These are phyloP conservation scores for Yamadazyma jaroonii DNA, from an alignment of 1,139 yeast genomes.

Conservation along the genomic window DNA sequence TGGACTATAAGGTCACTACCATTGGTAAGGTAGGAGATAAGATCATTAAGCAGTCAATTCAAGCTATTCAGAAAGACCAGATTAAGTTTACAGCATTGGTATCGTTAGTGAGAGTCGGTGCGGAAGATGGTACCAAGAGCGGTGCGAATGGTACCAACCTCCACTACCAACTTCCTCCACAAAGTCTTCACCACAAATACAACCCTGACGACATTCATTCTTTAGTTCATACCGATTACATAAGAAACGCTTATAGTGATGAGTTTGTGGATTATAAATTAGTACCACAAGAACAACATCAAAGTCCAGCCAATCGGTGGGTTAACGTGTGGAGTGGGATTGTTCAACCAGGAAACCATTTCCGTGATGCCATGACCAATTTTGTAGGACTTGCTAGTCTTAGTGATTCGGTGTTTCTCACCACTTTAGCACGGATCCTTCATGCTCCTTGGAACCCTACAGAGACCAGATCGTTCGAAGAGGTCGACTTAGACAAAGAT, in stretches of 20 bases:
- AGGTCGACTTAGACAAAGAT: conserved; percentile 32
- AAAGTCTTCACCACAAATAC: conserved; percentile 22
- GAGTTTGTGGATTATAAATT: conserved; percentile 33
- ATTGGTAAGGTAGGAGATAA: conserved; percentile 36
- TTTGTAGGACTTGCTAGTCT: conserved; percentile 40
- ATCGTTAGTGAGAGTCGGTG: conserved; percentile 18
- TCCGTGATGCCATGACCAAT: conserved; percentile 30
- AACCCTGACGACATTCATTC: conserved; percentile 28
- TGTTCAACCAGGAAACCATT: conserved; percentile 23
- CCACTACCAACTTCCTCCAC: conserved; percentile 19
- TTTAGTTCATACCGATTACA: conserved; percentile 37
- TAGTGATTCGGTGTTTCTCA: conserved; percentile 40
- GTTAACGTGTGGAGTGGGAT: conserved; percentile 40
- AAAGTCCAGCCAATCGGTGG: conserved; percentile 39
- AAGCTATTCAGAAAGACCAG: conserved; percentile 29
- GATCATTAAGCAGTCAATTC: conserved; percentile 26
- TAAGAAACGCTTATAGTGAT: conserved; percentile 38
- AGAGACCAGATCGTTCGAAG: conserved; percentile 26
- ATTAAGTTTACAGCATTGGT: conserved; percentile 30
- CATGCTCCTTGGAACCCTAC: conserved; percentile 49
- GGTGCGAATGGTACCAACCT: conserved; percentile 10
- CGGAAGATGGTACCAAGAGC: no score
- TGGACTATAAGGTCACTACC: conserved; percentile 57
- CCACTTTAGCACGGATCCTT: conserved; percentile 42
- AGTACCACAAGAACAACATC: conserved; percentile 34